Evolutionary conservation across 768 basidiomycete species (phyloP), one percentile per base, ranked within the genome.

Genomic region (Saitozyma podzolica): DNA sequence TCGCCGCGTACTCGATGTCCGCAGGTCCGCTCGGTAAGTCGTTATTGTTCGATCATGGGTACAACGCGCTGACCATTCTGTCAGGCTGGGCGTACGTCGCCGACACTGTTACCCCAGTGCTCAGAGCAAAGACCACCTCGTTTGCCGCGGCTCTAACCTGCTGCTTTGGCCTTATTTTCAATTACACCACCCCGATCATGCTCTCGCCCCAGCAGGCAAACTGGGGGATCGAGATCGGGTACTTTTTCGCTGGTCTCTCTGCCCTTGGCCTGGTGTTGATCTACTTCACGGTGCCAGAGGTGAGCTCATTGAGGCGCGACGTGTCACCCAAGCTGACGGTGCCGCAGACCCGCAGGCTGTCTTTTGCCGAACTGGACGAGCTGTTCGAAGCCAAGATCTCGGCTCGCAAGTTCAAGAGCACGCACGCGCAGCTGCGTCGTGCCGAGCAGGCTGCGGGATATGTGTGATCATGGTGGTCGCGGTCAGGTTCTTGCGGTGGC

Each of bases 341-440:
- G 16, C 11, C 41, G 16, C 39, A 8, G 16, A 59, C 51, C 29
- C 66, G 65, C 49, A 63, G 61, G 8, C 50, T 72, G 37, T 66
- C 69, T 0, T 73, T 64, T 56, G 54, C 54, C 17, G 72, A 76
- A 51, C 48, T 76, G 20, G 74, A 76, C 57, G 70, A 70, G 49
- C 47, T 79, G 43, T 79, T 72, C 62, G 71, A 66, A 20, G 61
- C 61, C 41, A 62, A 59, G 9, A 50, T 76, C 14, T 55, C 72
- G 0, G 68, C 74, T 11, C 50, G 76, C 40, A 65, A 73, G 53
- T 74, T 74, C 19, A 43, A 19, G 5, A 61, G 40, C 16, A 54
- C 59, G 29, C 29, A 29, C 29, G 29, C 29, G 29, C 29, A 29
- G 29, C 29, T 29, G 29, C 29, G 29, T 29, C 29, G 29, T 29